These are phyloP conservation scores for Gossypium thurberi DNA, from an alignment of 345 rosid genomes.

Conservation along the genomic window DNA sequence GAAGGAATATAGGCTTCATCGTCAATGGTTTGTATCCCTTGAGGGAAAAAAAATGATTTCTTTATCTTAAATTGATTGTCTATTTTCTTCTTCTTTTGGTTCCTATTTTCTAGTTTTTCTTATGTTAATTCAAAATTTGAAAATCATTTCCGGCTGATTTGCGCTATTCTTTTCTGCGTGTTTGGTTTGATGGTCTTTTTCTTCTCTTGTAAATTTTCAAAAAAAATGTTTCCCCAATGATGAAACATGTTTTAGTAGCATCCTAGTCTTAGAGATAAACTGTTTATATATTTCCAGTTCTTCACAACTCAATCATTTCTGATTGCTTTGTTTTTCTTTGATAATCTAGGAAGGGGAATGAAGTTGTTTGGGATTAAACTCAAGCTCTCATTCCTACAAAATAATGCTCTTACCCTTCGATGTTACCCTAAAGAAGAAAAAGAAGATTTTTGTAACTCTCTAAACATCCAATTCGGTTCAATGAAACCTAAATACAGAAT, in stretches of 20 bases:
- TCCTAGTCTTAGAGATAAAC: not conserved
- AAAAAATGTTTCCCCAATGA: not conserved
- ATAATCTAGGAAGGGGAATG: not conserved
- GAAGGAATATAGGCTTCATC: conserved; percentile 5
- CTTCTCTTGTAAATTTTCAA: not conserved
- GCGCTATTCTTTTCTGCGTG: not conserved
- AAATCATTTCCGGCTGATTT: not conserved
- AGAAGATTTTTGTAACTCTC: too few species aligned
- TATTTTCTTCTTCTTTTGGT: not conserved
- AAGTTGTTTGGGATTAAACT: too few species aligned
- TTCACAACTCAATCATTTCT: not conserved
- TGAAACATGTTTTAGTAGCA: not conserved
- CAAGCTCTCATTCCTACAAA: too few species aligned
- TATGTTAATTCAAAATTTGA: not conserved
- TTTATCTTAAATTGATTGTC: not conserved
- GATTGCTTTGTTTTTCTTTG: not conserved
- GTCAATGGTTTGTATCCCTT: conserved; percentile 24
- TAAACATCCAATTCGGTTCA: too few species aligned
- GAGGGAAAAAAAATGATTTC: not conserved
- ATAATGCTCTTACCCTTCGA: too few species aligned
- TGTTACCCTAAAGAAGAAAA: too few species aligned
- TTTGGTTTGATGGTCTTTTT: not conserved
- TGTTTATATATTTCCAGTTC: not conserved
- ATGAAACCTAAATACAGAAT: too few species aligned
- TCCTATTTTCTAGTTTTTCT: not conserved